Conservation (phyloP, 1,139 yeast genomes). For the Pichia sp. region DNA sequence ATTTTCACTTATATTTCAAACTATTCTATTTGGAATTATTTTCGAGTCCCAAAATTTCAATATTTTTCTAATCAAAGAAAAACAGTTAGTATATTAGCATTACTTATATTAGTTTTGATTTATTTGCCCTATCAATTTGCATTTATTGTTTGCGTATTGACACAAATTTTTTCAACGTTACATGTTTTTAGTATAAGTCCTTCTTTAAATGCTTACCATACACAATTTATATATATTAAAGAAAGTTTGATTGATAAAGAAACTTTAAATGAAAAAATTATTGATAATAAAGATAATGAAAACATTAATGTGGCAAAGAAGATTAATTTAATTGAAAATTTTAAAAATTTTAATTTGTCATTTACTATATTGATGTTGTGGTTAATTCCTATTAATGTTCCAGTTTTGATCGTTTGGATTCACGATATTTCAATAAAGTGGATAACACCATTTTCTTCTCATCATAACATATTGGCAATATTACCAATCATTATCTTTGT, state of each 20-base stretch:
- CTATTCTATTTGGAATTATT: slow-evolving; percentile 3
- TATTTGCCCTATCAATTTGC: slow-evolving; percentile 80
- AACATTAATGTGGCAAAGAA: neutral
- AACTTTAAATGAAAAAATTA: neutral
- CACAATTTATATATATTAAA: neutral
- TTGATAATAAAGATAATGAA: neutral
- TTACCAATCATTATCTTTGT: slow-evolving; percentile 53
- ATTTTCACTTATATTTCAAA: slow-evolving; percentile 1
- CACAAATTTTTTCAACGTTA: slow-evolving; percentile 35
- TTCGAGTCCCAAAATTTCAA: slow-evolving; percentile 5
- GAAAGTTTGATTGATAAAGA: neutral
- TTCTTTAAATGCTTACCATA: slow-evolving; percentile 10
- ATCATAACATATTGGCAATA: slow-evolving; percentile 64
- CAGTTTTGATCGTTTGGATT: slow-evolving; percentile 61
- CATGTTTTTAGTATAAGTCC: slow-evolving; percentile 3
- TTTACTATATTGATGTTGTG: slow-evolving; percentile 56
- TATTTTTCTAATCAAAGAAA: slow-evolving; percentile 12
- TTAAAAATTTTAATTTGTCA: slow-evolving; percentile 48
- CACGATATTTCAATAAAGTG: slow-evolving; percentile 65
- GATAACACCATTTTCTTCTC: slow-evolving; percentile 73
- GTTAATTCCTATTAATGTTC: slow-evolving; percentile 63
- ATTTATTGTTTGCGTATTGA: slow-evolving; percentile 49
- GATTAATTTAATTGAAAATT: slow-evolving; percentile 21
- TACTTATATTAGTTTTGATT: slow-evolving; percentile 43
- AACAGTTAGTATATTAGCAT: slow-evolving; percentile 31